Base-by-base conservation (phyloP, 352 stramenopile genomes). In the Pythium coloratum region DNA sequence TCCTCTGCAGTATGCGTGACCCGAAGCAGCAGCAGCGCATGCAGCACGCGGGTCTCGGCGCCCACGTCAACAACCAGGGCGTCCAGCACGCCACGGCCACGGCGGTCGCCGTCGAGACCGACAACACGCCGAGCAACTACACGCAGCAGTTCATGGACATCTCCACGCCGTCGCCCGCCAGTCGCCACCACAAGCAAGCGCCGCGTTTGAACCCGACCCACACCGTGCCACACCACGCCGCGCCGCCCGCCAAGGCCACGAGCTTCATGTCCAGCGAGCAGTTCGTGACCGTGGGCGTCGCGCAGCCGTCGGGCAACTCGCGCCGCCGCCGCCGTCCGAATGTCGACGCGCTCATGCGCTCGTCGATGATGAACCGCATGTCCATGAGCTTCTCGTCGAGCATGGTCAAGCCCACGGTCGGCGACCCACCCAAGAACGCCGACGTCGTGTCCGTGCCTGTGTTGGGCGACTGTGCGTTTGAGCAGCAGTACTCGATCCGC, bases 181-280 rank as follows among this genome's bases (percentile, higher is more conserved):
- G 46, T 30, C 63, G 63, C 32, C 47, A 72, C 55, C 62, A 65
- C 47, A 34, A 60, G 20, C 44, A 66, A 13, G 53, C 60, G 55
- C 55, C 55, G 55, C 55, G 55, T 2, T 34, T 76, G 55, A 66
- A 71, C 26, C 55, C 69, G 64, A 66, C 61, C 10, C 54, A 59
- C 26, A 59, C 54, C 2, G 32, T 47, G 9, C 34, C 50, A 20
- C 55, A 60, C 18, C 33, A 34, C 33, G 55, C 24, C 18, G 32
- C 28, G 4, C 40, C 32, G 2, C 46, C 64, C 5, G 59, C 68
- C 50, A 81, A 75, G 47, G 26, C 60, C 60, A 77, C 72, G 42
- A 87, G 78, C 71, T 89, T 91, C 64, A 82, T 89, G 72, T 78
- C 78, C 66, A 86, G 76, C 60, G 76, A 76, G 38, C 71, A 87